phyloP scores from a whole-genome alignment of 2,329 filamentous ascomycete species.

The Fusarium tupiense region DNA sequence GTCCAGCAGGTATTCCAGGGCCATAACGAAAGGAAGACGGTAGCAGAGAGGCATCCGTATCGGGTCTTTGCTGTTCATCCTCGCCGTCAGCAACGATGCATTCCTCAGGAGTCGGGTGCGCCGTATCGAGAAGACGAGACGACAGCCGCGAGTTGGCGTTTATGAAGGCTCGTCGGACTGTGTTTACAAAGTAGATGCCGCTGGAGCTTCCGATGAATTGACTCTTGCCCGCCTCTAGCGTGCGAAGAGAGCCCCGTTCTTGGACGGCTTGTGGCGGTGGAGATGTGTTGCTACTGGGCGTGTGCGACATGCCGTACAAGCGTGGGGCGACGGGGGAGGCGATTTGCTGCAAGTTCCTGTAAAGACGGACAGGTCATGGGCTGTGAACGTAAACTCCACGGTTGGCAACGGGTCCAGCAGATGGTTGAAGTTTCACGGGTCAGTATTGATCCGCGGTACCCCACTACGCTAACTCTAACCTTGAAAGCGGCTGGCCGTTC shows the following conservation, averaged over 20 bases:
- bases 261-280: neutral
- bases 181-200: neutral
- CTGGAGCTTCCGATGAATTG: neutral
- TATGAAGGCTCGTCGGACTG: neutral
- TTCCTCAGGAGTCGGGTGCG: neutral
- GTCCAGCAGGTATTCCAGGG: neutral
- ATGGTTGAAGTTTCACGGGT: too few relatives aligned
- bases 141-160: neutral
- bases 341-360: too few relatives aligned
- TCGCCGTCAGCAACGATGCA: neutral
- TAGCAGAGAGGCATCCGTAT: neutral
- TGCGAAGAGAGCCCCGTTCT: neutral
- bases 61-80: neutral
- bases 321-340: too few relatives aligned
- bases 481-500: too few relatives aligned
- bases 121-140: neutral
- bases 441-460: too few relatives aligned
- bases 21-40: neutral
- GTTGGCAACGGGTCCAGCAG: too few relatives aligned
- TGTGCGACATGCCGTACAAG: neutral
- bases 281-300: rapidly evolving
- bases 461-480: too few relatives aligned
- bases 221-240: neutral
- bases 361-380: too few relatives aligned
- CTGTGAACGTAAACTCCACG: too few relatives aligned